Evolutionary conservation across 1,139 yeast genomes (phyloP), one percentile per base, ranked within the genome.

Genomic region (Zygosaccharomyces sapae): DNA sequence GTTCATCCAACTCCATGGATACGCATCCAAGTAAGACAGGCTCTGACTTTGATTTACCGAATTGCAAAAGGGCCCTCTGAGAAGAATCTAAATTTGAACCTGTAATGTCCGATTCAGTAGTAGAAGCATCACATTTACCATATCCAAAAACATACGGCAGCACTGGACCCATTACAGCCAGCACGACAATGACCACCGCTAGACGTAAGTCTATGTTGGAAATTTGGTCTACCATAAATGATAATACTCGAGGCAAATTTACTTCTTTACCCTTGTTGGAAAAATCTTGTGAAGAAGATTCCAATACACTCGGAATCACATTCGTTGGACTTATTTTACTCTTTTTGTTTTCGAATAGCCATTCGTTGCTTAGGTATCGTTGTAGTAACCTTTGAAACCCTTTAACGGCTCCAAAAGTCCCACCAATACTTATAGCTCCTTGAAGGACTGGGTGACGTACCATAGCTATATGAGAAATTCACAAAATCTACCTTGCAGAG

Each of bases 41-140:
- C 33, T 54, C 56, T 7, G 52, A 48, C 25, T 50, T 51, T 3
- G 49, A 47, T 41, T 52, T 51, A 18, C 57, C 58, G 41, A 57
- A 57, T 38, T 57, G 61, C 20, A 57, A 36, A n/a, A 54, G 41
- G n/a, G 61, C 59, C 29, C 59, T 51, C 45, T 56, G 57, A 33
- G 48, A 48, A n/a, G 50, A 46, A 18, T 44, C 48, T 18, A 50
- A 45, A 27, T 53, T 50, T 16, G 31, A 19, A 16, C 19, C 41
- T 12, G 16, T n/a, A 9, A 18, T 38, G 4, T 38, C 27, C 16
- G 27, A 19, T 13, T 31, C 34, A 13, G 7, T 13, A 2, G 3
- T 31, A 13, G 34, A 3, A 22, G 29, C 16, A n/a, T 24, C 31
- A 8, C 1, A 18, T 13, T 29, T 27, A 5, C 16, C 22, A 13